Evolutionary conservation across 1,284 basidiomycete genomes (phyloP).

Genomic region (Pisolithus thermaeus): DNA sequence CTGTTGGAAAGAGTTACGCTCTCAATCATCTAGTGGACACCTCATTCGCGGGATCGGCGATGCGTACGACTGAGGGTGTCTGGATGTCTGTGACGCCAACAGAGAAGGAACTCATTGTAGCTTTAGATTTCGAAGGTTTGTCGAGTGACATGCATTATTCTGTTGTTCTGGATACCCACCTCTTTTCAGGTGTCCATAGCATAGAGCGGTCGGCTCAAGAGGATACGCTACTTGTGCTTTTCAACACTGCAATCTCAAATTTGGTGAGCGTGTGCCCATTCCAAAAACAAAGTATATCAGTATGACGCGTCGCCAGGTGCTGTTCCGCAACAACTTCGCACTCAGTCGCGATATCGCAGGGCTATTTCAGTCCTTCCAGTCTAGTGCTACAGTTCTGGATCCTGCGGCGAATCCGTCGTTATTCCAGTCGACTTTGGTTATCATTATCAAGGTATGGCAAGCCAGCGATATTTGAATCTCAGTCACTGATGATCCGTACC

Average conservation of each 20-base stretch:
- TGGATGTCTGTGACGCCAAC: constrained; percentile 1
- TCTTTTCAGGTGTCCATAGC: constrained; percentile 49
- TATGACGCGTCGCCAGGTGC: constrained; percentile 33
- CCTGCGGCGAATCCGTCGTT: constrained; percentile 51
- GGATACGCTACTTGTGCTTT: constrained; percentile 55
- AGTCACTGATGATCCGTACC: background rate
- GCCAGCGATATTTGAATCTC: no score
- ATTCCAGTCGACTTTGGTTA: constrained; percentile 52
- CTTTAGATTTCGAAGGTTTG: background rate
- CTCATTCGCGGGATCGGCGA: background rate
- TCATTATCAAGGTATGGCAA: constrained; percentile 49
- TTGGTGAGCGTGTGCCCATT: constrained; percentile 32
- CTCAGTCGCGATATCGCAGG: constrained; percentile 53
- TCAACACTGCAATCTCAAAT: constrained; percentile 61
- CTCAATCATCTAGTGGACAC: background rate
- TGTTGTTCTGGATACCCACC: no score
- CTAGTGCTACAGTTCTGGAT: constrained; percentile 52
- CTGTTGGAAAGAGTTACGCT: background rate
- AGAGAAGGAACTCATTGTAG: constrained; percentile 1
- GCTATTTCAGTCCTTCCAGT: constrained; percentile 60
- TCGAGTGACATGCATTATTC: background rate
- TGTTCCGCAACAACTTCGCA: constrained; percentile 62
- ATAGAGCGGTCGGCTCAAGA: constrained; percentile 59
- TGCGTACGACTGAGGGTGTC: background rate
- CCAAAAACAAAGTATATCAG: background rate